Evolutionary conservation across 768 basidiomycete genomes (phyloP), one percentile per base, ranked within the genome.

Genomic region (Auricularia heimuer): DNA sequence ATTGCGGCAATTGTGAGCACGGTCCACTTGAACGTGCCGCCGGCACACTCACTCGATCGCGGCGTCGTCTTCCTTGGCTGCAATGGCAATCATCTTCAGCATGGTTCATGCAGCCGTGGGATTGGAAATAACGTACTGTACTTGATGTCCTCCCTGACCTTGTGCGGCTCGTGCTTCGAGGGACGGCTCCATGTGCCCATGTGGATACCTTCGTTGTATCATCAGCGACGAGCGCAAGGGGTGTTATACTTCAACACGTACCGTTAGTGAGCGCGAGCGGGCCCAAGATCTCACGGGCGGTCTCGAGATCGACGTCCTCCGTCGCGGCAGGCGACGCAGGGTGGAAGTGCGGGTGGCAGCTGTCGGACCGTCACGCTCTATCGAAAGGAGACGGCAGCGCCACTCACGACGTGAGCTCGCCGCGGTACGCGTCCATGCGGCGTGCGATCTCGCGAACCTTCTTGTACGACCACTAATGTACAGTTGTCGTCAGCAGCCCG

Each of bases 281-380:
- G 6, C 47, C 47, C 11, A 83, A 70, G 63, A 88, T 70, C 67
- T 83, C 77, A 75, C 85, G 85, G 12, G 87, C 86, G 8, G 86
- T 88, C 73, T 78, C 75, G 76, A 88, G 83, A 71, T 88, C 87
- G 66, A 88, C 85, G 70, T 89, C 87, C 63, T 73, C 73, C 67
- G 71, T 71, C 37, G 83, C 85, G 6, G 86, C 86, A 12, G 83
- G 79, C 4, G 85, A 87, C 3, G 80, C 82, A 0, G 87, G 86
- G 76, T 87, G 83, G 85, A 89, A 88, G 73, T 77, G 87, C 29
- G 87, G 87, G 74, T 88, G 87, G 85, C 85, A 87, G 63, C 39
- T 18, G 61, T 54, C 11, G 24, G 12, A 58, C 29, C 18, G 45
- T 63, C 24, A 65, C 36, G 61, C 16, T 18, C 12, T 45, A 61